These are phyloP conservation scores for Trichophyton verrucosum DNA, from an alignment of 2,329 filamentous ascomycete genomes.

Conservation along the genomic window DNA sequence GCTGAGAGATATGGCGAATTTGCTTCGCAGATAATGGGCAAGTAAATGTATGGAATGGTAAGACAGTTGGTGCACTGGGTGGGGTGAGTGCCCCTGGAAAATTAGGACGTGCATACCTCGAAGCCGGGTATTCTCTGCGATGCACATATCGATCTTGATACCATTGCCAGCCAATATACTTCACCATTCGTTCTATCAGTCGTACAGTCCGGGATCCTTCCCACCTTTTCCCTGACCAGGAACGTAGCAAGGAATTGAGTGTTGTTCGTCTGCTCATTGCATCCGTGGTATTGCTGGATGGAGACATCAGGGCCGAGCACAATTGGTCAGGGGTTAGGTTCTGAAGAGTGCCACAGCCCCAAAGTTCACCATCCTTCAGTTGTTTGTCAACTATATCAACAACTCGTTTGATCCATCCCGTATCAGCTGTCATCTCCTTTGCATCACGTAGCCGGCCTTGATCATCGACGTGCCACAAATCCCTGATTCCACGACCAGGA, in stretches of 20 bases:
- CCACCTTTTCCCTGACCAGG: conserved; percentile 66
- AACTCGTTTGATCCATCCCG: conserved; percentile 78
- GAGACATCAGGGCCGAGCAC: conserved; percentile 33
- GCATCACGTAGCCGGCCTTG: conserved; percentile 71
- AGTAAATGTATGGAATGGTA: conserved; percentile 97
- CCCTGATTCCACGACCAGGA: conserved; percentile 57
- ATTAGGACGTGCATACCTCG: conserved; percentile 58
- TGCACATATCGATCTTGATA: conserved; percentile 69
- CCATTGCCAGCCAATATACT: conserved; percentile 67
- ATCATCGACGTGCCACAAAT: conserved; percentile 88
- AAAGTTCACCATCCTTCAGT: conserved; percentile 69
- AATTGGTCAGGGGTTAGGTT: conserved; percentile 43
- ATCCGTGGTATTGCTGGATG: conserved; percentile 23
- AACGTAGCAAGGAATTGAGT: conserved; percentile 30
- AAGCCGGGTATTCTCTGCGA: conserved; percentile 42
- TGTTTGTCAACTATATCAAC: conserved; percentile 84
- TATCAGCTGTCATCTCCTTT: conserved; percentile 47
- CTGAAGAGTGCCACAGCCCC: conserved; percentile 64
- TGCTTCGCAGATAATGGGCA: conserved; percentile 84
- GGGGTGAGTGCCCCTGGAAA: conserved; percentile 61
- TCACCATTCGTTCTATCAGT: conserved; percentile 72
- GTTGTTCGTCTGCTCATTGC: conserved; percentile 18
- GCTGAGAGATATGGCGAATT: conserved; percentile 84
- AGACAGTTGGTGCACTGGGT: conserved; percentile 80
- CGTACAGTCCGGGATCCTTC: conserved; percentile 78